Evolutionary conservation across 1,284 basidiomycete species (phyloP).

Genomic region (Pterulicium gracile): DNA sequence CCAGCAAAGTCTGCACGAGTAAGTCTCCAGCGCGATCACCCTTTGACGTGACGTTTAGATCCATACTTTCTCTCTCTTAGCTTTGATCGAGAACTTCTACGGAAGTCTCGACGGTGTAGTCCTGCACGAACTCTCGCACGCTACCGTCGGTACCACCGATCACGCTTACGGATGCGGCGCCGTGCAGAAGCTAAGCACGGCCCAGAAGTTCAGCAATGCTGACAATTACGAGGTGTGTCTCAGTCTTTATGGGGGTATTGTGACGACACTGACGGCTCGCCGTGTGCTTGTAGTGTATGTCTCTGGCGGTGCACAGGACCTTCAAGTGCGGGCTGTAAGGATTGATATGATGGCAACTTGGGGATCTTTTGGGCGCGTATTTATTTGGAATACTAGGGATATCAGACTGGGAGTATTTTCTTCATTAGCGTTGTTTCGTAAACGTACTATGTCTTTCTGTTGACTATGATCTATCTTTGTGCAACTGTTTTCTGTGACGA

Average conservation of each 20-base stretch:
- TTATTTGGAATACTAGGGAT: too few species aligned
- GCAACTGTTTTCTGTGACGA: too few species aligned
- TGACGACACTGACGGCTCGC: too few species aligned
- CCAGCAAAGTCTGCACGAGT: not conserved
- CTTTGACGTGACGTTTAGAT: not conserved
- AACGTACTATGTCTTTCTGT: too few species aligned
- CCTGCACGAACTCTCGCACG: conserved; percentile 3
- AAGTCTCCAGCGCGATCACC: not conserved
- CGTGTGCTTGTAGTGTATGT: too few species aligned
- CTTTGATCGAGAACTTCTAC: not conserved
- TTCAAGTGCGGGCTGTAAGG: too few species aligned
- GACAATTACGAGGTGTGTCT: conserved; percentile 4
- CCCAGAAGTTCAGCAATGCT: not conserved
- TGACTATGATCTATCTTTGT: too few species aligned
- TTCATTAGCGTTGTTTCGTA: too few species aligned
- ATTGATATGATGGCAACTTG: too few species aligned
- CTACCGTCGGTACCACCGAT: not conserved
- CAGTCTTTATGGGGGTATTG: too few species aligned
- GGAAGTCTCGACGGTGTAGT: not conserved
- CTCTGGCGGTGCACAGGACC: not conserved
- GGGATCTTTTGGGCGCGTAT: too few species aligned
- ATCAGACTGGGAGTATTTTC: too few species aligned
- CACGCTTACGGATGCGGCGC: not conserved
- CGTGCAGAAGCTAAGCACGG: not conserved
- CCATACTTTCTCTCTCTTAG: not conserved